phyloP scores from a whole-genome alignment of 352 stramenopile genomes.

The Pythium periplocum region DNA sequence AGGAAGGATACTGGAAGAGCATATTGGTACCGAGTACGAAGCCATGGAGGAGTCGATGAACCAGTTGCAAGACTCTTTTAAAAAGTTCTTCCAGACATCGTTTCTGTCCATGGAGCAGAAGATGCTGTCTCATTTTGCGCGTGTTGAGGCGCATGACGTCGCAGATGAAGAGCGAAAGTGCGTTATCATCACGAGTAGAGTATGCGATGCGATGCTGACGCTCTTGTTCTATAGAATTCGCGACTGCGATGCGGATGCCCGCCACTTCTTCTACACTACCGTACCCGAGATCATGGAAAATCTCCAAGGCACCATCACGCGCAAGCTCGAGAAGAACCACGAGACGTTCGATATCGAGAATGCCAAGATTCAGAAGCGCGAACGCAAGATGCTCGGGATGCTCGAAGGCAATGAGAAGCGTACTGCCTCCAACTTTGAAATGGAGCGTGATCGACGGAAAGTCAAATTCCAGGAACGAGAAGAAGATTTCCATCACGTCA shows the following conservation, averaged over 20 bases:
- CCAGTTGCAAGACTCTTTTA: conserved; percentile 37
- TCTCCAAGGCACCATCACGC: conserved; percentile 82
- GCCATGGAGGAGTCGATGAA: conserved; percentile 57
- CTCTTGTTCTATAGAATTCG: conserved; percentile 28
- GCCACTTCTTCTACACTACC: conserved; percentile 72
- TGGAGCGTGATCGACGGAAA: conserved; percentile 58
- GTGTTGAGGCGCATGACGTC: conserved; percentile 48
- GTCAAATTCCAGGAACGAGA: conserved; percentile 55
- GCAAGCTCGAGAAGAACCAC: conserved; percentile 86
- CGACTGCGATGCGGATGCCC: conserved; percentile 46
- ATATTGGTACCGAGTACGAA: conserved; percentile 46
- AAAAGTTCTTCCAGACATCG: conserved; percentile 38
- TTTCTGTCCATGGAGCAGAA: conserved; percentile 56
- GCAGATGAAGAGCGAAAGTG: conserved; percentile 40
- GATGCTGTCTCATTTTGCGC: conserved; percentile 52
- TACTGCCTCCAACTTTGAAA: conserved; percentile 52
- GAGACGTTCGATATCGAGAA: conserved; percentile 93
- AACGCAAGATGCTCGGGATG: conserved; percentile 78
- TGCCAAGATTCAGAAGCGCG: conserved; percentile 88
- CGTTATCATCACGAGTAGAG: background rate
- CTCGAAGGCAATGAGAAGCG: conserved; percentile 64
- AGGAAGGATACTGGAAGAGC: conserved; percentile 40
- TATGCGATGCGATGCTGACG: background rate
- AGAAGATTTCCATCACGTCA: conserved; percentile 59
- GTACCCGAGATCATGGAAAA: conserved; percentile 88